Base-by-base conservation (phyloP, 2,329 filamentous ascomycete species). In the Drechslerella stenobrocha region DNA sequence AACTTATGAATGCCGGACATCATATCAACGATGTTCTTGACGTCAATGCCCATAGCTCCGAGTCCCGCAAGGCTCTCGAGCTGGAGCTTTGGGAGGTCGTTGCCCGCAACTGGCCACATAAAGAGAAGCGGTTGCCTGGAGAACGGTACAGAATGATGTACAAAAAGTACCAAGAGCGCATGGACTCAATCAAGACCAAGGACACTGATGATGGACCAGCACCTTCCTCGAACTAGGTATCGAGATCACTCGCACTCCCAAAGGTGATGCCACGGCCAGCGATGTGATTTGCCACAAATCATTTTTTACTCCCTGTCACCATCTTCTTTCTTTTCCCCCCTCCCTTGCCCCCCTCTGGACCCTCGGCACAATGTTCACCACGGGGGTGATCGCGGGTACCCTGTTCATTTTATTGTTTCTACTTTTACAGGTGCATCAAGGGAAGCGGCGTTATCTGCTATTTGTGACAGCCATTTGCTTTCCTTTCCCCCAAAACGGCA, bases 31-130 rank as follows among this genome's bases (percentile, higher is more conserved):
- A 69, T 20, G 64, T 63, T 4, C 64, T 69, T 7, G 52, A 47
- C 11, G 34, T 63, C 3, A 61, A 56, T 26, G 47, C 57, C 7
- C 57, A 59, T 34, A 52, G 24, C 22, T 18, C 46, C 7, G 34
- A 44, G 1, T 20, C 63, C 45, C 50, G 63, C 8, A 8, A 60
- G 8, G 45, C 46, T 2, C 24, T 69, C 4, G 58, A 69, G n/a
- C 40, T 58, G 13, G 63, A 61, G 20, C 64, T 69, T n/a, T 69
- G 64, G 64, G 57, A 69, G 40, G 64, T 63, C 13, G 56, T 69
- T 3, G 51, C 64, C 7, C 52, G 51, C 5, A 52, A 69, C 32
- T 69, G 58, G 57, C 64, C 64, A 11, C 44, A 58, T n/a, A 52
- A 50, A 23, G 63, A 67, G 26, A 60, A 60, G 32, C 63, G 63